These are phyloP conservation scores for Cucurbita ficifolia DNA, from an alignment of 306 rosid species.

Conservation along the genomic window DNA sequence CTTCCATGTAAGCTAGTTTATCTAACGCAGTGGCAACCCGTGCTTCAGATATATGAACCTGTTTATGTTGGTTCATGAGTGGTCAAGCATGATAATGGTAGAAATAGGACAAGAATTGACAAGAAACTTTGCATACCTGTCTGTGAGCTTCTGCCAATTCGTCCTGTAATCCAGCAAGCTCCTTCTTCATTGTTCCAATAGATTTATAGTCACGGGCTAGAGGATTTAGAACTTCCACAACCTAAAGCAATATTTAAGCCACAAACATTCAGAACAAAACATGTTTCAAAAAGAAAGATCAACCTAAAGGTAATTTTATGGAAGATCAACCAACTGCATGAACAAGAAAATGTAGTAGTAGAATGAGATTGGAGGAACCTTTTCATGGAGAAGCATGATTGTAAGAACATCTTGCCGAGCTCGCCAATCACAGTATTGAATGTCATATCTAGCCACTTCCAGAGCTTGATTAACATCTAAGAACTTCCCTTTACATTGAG, in stretches of 20 bases:
- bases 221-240: constrained; percentile 72
- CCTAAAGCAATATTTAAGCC: constrained; percentile 15
- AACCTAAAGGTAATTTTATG: not conserved
- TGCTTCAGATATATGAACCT: constrained; percentile 96
- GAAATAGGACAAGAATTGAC: not conserved
- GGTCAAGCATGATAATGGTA: constrained; percentile 1
- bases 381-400: constrained; percentile 93
- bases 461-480: constrained; percentile 65
- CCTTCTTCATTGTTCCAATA: constrained; percentile 83
- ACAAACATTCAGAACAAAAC: not conserved
- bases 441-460: constrained; percentile 75
- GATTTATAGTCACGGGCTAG: constrained; percentile 86
- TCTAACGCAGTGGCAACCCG: constrained; percentile 85
- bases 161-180: constrained; percentile 78
- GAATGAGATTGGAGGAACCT: constrained; percentile 26
- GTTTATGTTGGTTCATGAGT: constrained; percentile 21
- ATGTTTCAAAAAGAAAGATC: not conserved
- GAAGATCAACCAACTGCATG: not conserved
- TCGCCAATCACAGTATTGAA: constrained; percentile 94
- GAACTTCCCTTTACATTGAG: constrained; percentile 59
- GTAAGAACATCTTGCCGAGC: constrained; percentile 94
- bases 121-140: constrained; percentile 35
- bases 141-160: constrained; percentile 73
- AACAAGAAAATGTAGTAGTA: not conserved
- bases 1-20: constrained; percentile 97